Evolutionary conservation across 495 filamentous ascomycete species (phyloP), one percentile per base, ranked within the genome.

Genomic region (Penicillium flavigenum): DNA sequence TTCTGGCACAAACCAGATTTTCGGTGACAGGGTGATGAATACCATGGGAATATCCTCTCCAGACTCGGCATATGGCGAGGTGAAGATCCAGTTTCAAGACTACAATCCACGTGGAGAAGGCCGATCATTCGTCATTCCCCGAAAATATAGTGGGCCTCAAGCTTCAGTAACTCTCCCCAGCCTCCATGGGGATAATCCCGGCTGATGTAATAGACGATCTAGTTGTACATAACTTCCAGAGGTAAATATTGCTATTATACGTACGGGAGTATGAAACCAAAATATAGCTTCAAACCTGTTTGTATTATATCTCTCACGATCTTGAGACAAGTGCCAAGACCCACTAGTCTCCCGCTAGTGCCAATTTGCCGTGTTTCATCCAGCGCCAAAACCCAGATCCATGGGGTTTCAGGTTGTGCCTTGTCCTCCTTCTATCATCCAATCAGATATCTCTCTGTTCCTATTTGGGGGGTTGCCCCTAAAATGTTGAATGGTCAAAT

Each of bases 281-380:
- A 26, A 5, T 26, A 26, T 26, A 26, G 24, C 24, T 6, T 6
- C 24, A 26, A 26, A 26, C 24, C 24, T 26, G 24, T 31, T 31
- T 31, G 29, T 31, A 31, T 31, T 31, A 31, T 31, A 31, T 10
- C 10, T 10, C 22, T 0, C 8, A 31, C 29, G 19, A 45, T 24
- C 20, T 47, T 3, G 43, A 45, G 20, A 32, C 24, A 46, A 46
- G 24, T 47, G 51, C 58, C 64, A 52, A 47, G 59, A 50, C 26
- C 27, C 47, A 54, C 65, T 67, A 64, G 54, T 48, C 5, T 51
- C 17, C 22, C 24, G 42, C 62, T 67, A 67, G 64, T 46, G 59
- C 31, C 6, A 32, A 47, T n/a, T 56, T 65, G 60, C 63, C 38
- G 65, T 66, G 65, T 68, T 68, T 68, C 65, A 68, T 47, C 50